Percentiles rank a stretch among this genome's conserved stretches.
These are phyloP conservation scores for Pisolithus sp. DNA, from an alignment of 768 basidiomycete genomes.

Conservation along the genomic window DNA sequence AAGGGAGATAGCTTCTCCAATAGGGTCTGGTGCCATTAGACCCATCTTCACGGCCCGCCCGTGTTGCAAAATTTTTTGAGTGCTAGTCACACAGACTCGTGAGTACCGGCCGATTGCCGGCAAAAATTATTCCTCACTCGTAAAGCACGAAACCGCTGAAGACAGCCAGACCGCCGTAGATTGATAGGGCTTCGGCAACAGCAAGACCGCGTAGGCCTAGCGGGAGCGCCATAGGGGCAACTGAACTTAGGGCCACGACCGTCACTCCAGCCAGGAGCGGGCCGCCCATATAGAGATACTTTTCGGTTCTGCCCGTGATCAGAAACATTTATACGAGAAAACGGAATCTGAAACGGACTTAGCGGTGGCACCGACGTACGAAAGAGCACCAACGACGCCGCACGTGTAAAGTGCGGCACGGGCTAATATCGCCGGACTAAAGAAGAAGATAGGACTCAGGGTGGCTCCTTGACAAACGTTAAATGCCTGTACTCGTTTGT, in stretches of 20 bases:
- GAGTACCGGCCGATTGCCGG: background rate
- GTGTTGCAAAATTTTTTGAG: conserved; percentile 78
- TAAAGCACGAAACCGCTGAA: conserved; percentile 84
- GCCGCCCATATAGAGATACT: conserved; percentile 80
- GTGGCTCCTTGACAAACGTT: conserved; percentile 84
- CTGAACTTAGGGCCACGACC: conserved; percentile 78
- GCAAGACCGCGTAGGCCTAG: conserved; percentile 74
- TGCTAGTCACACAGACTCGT: conserved; percentile 36
- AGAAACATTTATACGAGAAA: background rate
- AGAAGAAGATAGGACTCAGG: conserved; percentile 83
- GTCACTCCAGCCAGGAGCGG: conserved; percentile 86
- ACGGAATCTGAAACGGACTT: conserved; percentile 35
- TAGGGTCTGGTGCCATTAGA: conserved; percentile 58
- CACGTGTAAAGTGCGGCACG: conserved; percentile 85
- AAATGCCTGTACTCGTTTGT: conserved; percentile 50
- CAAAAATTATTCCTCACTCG: conserved; percentile 47
- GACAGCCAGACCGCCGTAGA: conserved; percentile 86
- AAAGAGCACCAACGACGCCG: conserved; percentile 79
- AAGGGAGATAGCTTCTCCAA: conserved; percentile 71
- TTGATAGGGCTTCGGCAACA: conserved; percentile 66
- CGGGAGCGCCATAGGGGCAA: conserved; percentile 87
- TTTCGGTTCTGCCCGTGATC: conserved; percentile 50
- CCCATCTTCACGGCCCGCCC: conserved; percentile 71
- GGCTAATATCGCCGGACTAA: conserved; percentile 77
- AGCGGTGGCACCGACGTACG: conserved; percentile 86